Evolutionary conservation across 2,329 filamentous ascomycete genomes (phyloP).

Genomic region (Pseudogymnoascus sp.): DNA sequence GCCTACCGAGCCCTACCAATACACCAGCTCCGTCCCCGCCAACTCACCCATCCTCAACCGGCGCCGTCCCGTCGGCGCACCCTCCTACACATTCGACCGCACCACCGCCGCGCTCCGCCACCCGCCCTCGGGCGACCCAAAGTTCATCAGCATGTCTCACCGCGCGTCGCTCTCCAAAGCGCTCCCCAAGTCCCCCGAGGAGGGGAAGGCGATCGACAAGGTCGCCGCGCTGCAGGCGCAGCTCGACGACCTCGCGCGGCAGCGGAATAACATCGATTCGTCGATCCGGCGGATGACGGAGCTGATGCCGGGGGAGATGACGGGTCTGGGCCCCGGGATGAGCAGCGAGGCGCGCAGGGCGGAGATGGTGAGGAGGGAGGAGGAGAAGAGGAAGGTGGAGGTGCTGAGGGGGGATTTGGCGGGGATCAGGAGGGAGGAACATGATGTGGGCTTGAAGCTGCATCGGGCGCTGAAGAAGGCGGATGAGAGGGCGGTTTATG

Average conservation of each 20-base stretch:
- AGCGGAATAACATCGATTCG: constrained; percentile 62
- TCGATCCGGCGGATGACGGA: constrained; percentile 72
- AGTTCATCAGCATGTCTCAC: constrained; percentile 23
- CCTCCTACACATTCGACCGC: constrained; percentile 8
- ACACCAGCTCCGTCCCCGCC: constrained; percentile 18
- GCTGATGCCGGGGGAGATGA: constrained; percentile 64
- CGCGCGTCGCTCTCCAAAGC: constrained; percentile 39
- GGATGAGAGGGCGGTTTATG: constrained; percentile 57
- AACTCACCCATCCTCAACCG: constrained; percentile 22
- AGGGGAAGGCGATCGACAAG: constrained; percentile 52
- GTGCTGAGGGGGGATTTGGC: constrained; percentile 57
- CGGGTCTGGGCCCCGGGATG: constrained; percentile 56
- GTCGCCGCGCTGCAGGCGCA: constrained; percentile 59
- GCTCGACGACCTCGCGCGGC: constrained; percentile 56
- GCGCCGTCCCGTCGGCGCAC: constrained; percentile 18
- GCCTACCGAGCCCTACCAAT: neutral
- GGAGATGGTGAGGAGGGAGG: constrained; percentile 46
- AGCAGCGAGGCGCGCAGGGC: constrained; percentile 56
- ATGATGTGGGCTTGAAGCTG: constrained; percentile 68
- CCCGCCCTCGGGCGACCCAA: constrained; percentile 15
- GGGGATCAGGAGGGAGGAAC: constrained; percentile 67
- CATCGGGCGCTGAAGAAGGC: constrained; percentile 56
- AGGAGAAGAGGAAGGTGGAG: constrained; percentile 57
- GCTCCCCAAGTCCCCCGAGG: constrained; percentile 51
- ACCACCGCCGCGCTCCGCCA: neutral